phyloP scores from a whole-genome alignment of 257 asterid genomes.

The Primulina huaijiensis region DNA sequence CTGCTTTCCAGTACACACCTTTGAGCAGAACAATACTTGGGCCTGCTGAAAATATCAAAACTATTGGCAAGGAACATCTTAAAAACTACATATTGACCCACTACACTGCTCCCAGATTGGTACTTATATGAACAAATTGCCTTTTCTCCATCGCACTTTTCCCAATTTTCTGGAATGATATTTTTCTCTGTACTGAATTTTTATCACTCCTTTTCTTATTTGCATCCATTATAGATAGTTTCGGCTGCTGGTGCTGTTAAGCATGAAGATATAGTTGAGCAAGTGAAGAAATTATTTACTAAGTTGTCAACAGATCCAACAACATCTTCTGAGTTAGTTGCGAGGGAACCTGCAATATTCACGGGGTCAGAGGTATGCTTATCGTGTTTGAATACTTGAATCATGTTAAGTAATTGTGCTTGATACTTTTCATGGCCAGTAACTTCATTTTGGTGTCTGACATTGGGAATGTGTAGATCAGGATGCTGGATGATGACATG shows the following conservation, averaged over 20 bases:
- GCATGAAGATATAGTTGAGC: conserved; percentile 82
- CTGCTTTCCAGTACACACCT: conserved; percentile 87
- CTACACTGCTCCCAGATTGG: conserved; percentile 78
- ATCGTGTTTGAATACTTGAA: conserved; percentile 20
- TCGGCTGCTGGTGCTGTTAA: conserved; percentile 81
- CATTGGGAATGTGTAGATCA: conserved; percentile 39
- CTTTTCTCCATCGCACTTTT: neutral
- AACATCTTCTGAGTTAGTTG: conserved; percentile 59
- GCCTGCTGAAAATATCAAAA: conserved; percentile 67
- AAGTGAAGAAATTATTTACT: conserved; percentile 60
- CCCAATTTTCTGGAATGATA: neutral
- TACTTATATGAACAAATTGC: conserved; percentile 22
- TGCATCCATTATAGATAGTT: conserved; percentile 49
- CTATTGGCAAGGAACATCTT: conserved; percentile 51
- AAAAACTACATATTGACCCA: conserved; percentile 66
- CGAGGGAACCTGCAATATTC: conserved; percentile 68
- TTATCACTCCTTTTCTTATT: neutral
- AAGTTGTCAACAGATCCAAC: conserved; percentile 56
- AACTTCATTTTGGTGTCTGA: conserved; percentile 16
- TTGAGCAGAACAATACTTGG: conserved; percentile 87
- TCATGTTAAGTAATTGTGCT: conserved; percentile 17
- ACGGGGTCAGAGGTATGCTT: conserved; percentile 85
- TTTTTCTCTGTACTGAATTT: conserved; percentile 11
- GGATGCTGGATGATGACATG: conserved; percentile 76
- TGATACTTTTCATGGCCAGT: conserved; percentile 10